Percentiles rank a stretch among this genome's conserved stretches.
Conservation (phyloP, 441 rosid genomes). For the Kokia cookei region DNA sequence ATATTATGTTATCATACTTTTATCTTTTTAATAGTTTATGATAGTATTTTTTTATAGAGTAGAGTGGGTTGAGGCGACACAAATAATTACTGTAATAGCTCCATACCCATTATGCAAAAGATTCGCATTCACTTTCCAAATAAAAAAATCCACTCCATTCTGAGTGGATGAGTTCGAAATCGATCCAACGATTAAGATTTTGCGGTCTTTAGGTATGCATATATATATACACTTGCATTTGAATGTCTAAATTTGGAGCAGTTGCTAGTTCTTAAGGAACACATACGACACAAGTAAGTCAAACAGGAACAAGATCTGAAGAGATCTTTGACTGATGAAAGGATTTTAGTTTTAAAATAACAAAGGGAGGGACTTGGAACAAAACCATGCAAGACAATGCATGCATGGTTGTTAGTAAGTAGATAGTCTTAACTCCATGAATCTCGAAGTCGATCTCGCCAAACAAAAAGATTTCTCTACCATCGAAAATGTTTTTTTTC, state of each 20-base stretch:
- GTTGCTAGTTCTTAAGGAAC: not conserved
- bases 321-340: not conserved
- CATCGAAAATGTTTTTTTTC: not conserved
- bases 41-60: too few species aligned
- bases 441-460: not conserved
- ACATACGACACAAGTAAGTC: not conserved
- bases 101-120: too few species aligned
- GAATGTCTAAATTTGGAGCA: not conserved
- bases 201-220: too few species aligned
- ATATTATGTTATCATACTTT: too few species aligned
- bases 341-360: not conserved
- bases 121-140: too few species aligned
- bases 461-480: not conserved
- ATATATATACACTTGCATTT: not conserved
- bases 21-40: too few species aligned
- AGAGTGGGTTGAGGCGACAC: accelerated
- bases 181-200: accelerated
- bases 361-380: not conserved
- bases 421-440: not conserved
- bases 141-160: too few species aligned
- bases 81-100: too few species aligned
- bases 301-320: not conserved
- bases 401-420: not conserved
- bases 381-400: not conserved
- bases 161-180: too few species aligned